Evolutionary conservation across 192 early-diverging fungal genomes (phyloP), one percentile per base, ranked within the genome.

Genomic region (Coemansia sp.): DNA sequence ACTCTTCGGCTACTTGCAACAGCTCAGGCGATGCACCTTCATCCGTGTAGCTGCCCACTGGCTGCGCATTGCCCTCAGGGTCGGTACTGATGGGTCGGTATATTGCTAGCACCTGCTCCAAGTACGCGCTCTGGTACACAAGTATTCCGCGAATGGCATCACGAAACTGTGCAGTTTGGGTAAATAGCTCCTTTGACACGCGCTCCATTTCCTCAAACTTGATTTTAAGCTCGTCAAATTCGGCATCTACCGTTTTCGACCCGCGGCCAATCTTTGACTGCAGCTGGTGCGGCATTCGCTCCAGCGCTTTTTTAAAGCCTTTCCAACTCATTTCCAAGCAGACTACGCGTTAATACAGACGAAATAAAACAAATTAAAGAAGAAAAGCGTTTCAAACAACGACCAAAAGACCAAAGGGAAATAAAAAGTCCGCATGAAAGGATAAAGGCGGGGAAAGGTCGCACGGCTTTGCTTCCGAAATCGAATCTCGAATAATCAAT

Each of bases 291-390:
- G 92, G 92, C 65, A 94, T 85, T 43, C 92, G 86, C 54, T 84
- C 83, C 43, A 94, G 83, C 56, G 91, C 91, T 79, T 94, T 94
- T 39, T 79, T 75, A 56, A 94, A 86, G 2, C 92, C 92, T 67
- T 89, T 84, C 79, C 81, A 83, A 66, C 78, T 84, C 88, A 91
- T 91, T 63, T 54, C 27, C 15, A 2, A 9, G 0, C 15, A n/a
- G 14, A 43, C 56, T 19, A 47, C 17, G 48, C 25, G 32, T 45
- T 32, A 17, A 55, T 43, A 32, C 38, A 60, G 47, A 53, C 24
- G 35, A 23, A 17, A 17, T 48, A 59, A 60, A 48, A 45, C 49
- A 56, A 43, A 25, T 17, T 38, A 14, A 21, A 52, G 15, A 47
- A 32, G 35, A 62, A 38, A 60, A 15, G 41, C 14, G 15, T 15